A percentile compares a stretch with the other conserved stretches of the same genome.
Conservation (phyloP, 345 rosid genomes). For the Fremontodendron californicum region DNA sequence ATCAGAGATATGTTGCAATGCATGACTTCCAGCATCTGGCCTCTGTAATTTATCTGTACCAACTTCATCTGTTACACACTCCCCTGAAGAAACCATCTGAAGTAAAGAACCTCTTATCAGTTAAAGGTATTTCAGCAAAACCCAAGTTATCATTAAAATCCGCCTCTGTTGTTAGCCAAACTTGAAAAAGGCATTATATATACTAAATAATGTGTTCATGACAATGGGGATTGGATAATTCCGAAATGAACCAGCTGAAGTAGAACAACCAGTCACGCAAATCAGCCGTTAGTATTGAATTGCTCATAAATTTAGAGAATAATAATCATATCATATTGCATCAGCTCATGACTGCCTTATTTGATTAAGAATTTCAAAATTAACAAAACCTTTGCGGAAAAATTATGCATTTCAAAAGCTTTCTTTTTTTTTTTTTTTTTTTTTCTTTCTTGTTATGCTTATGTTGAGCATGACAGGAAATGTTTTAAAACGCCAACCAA, state of each 20-base stretch:
- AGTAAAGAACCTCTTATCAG: constrained; percentile 24
- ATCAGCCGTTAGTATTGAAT: neutral
- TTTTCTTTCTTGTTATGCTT: too few relatives aligned
- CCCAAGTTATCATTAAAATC: constrained; percentile 10
- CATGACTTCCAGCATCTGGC: constrained; percentile 22
- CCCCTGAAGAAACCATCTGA: constrained; percentile 39
- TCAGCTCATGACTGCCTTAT: neutral
- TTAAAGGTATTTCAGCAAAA: constrained; percentile 19
- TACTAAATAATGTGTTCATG: neutral
- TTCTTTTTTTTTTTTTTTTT: too few relatives aligned
- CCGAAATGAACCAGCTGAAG: neutral
- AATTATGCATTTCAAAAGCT: neutral
- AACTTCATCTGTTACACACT: constrained; percentile 31
- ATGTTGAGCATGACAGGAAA: neutral
- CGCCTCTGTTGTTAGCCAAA: constrained; percentile 2
- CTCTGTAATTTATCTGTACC: constrained; percentile 32
- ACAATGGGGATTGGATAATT: neutral
- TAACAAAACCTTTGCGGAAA: neutral
- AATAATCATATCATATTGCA: neutral
- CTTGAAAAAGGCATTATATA: constrained; percentile 1
- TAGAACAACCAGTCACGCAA: neutral
- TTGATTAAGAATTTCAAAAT: neutral
- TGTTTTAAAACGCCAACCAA: neutral
- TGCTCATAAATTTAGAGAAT: neutral
- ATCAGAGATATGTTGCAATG: constrained; percentile 28